phyloP scores from a whole-genome alignment of 1,139 yeast species.

The Suhomyces guaymorum region DNA sequence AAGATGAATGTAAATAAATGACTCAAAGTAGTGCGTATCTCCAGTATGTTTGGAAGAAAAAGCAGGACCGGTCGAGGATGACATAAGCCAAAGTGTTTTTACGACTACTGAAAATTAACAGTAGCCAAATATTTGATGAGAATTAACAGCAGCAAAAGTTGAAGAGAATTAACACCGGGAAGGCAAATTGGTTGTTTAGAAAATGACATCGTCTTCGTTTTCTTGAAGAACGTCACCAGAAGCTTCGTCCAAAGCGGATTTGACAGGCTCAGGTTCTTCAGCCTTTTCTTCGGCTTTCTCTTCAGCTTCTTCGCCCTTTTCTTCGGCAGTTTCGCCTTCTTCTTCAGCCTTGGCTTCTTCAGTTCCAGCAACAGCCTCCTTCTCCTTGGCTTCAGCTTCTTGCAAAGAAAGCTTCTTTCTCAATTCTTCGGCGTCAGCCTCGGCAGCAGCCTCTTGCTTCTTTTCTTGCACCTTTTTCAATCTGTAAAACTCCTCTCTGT shows the following conservation, averaged over 20 bases:
- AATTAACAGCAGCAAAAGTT: too few species aligned
- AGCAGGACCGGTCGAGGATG: too few species aligned
- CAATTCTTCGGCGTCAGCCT: slow-evolving; percentile 55
- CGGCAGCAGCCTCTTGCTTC: slow-evolving; percentile 79
- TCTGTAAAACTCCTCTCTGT: slow-evolving; percentile 96
- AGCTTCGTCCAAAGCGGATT: slow-evolving; percentile 20
- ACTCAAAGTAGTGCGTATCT: too few species aligned
- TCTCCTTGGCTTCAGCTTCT: not conserved
- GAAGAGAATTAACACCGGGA: too few species aligned
- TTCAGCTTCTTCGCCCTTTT: slow-evolving; percentile 14
- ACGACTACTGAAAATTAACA: too few species aligned
- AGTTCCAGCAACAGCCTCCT: slow-evolving; percentile 4
- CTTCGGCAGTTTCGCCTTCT: slow-evolving; percentile 3
- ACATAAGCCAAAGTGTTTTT: too few species aligned
- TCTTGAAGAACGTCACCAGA: slow-evolving; percentile 35
- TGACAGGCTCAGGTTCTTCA: slow-evolving; percentile 3
- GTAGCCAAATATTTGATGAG: too few species aligned
- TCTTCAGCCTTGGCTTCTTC: slow-evolving; percentile 3
- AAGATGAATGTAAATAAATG: too few species aligned
- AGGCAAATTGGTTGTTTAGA: too few species aligned
- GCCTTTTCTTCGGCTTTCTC: slow-evolving; percentile 22
- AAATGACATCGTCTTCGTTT: slow-evolving; percentile 47
- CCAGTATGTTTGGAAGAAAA: too few species aligned
- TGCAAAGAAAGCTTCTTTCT: slow-evolving; percentile 10
- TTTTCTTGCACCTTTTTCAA: slow-evolving; percentile 95